A percentile compares a stretch with the other conserved stretches of the same genome.
These are phyloP conservation scores for Suillus alpinus DNA, from an alignment of 768 basidiomycete species.

Conservation along the genomic window DNA sequence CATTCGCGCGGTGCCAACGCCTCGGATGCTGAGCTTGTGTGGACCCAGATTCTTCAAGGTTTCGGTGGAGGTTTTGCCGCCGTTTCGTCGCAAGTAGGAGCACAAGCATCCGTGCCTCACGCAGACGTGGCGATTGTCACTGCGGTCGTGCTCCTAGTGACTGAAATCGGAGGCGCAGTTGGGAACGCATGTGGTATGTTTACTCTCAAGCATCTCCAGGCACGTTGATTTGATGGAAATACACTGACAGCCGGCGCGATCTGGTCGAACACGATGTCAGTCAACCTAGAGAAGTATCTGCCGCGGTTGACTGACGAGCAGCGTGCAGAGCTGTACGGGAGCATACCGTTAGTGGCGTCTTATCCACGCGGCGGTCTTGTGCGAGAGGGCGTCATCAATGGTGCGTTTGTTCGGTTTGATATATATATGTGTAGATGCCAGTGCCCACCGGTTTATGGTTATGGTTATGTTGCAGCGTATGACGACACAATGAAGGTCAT, in stretches of 20 bases:
- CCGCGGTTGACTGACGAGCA: constrained; percentile 44
- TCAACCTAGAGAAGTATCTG: constrained; percentile 52
- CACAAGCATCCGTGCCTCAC: constrained; percentile 66
- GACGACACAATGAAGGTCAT: constrained; percentile 56
- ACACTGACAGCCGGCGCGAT: constrained; percentile 50
- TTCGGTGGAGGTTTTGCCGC: constrained; percentile 71
- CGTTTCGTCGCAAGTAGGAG: constrained; percentile 52
- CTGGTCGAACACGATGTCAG: constrained; percentile 68
- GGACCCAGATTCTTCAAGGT: constrained; percentile 71
- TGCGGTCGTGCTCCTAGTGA: constrained; percentile 62
- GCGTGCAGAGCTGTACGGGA: constrained; percentile 50
- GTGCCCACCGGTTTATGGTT: background rate
- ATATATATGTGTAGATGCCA: no score
- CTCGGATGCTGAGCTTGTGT: constrained; percentile 53
- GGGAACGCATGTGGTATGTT: constrained; percentile 57
- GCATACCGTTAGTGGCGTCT: constrained; percentile 48
- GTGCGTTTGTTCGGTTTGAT: constrained; percentile 24
- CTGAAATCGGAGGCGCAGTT: constrained; percentile 66
- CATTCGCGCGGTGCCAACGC: constrained; percentile 62
- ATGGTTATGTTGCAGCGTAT: constrained; percentile 35
- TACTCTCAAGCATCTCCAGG: background rate
- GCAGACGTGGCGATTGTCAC: constrained; percentile 66
- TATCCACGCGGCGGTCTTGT: constrained; percentile 54
- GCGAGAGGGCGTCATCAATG: constrained; percentile 61
- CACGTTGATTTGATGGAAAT: background rate